These are phyloP conservation scores for Saturnispora bothae DNA, from an alignment of 805 yeast species.

Conservation along the genomic window DNA sequence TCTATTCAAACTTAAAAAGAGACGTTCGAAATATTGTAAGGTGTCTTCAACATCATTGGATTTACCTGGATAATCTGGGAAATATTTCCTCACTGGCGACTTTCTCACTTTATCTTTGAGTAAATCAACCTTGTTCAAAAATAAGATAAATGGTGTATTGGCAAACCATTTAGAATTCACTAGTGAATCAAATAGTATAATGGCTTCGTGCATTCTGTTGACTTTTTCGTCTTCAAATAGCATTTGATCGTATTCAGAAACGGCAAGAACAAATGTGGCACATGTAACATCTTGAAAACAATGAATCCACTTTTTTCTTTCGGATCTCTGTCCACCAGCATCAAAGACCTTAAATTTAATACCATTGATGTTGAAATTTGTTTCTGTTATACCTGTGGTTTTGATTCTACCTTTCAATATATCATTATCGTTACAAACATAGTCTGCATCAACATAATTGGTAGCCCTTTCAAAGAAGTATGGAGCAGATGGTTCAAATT, in stretches of 20 bases:
- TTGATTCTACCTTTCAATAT: conserved; percentile 85
- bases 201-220: conserved; percentile 84
- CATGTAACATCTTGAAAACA: conserved; percentile 87
- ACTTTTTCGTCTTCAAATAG: conserved; percentile 83
- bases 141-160: conserved; percentile 79
- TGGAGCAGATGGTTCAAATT: conserved; percentile 71
- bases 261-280: conserved; percentile 78
- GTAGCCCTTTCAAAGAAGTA: conserved; percentile 71
- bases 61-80: conserved; percentile 68
- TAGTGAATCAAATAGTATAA: conserved; percentile 71
- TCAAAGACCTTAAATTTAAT: conserved; percentile 71
- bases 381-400: conserved; percentile 92
- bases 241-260: conserved; percentile 86
- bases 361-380: conserved; percentile 57
- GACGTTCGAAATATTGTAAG: conserved; percentile 55
- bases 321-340: conserved; percentile 95
- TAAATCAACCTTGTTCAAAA: conserved; percentile 80
- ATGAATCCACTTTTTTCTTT: conserved; percentile 89
- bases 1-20: conserved; percentile 54
- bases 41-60: conserved; percentile 58
- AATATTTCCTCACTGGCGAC: conserved; percentile 60
- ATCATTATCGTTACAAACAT: conserved; percentile 70
- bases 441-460: conserved; percentile 53
- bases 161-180: conserved; percentile 80
- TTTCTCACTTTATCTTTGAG: conserved; percentile 57